Conservation (phyloP, 306 rosid species). For the Fragaria vesca region DNA sequence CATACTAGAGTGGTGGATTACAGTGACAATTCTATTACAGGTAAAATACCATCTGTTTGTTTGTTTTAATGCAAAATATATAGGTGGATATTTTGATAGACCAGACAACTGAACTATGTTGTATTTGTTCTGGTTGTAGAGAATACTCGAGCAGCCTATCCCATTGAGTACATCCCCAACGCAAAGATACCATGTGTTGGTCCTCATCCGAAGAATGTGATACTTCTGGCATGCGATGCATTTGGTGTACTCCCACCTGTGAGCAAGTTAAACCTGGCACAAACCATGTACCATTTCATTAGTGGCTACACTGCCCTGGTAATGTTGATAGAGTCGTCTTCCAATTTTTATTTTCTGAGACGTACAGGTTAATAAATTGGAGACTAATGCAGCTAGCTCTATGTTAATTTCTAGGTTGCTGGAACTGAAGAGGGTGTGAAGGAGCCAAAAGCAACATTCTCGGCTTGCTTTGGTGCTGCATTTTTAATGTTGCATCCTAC, state of each 20-base stretch:
- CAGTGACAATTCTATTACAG: conserved; percentile 76
- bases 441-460: too few species aligned
- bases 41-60: conserved; percentile 25
- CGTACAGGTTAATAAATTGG: neutral
- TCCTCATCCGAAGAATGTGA: too few species aligned
- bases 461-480: too few species aligned
- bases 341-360: neutral
- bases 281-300: conserved; percentile 87
- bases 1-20: conserved; percentile 76
- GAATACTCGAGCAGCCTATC: conserved; percentile 83
- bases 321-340: conserved; percentile 1
- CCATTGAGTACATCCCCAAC: conserved; percentile 85
- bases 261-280: too few species aligned
- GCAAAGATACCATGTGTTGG: conserved; percentile 57
- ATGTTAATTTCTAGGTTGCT: neutral
- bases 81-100: neutral
- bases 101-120: neutral
- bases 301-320: conserved; percentile 99
- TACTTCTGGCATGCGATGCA: too few species aligned
- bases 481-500: too few species aligned
- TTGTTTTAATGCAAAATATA: neutral
- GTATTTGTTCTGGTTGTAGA: conserved; percentile 41
- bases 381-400: neutral
- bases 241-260: too few species aligned
- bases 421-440: too few species aligned